Evolutionary conservation across 371 early-diverging fungal genomes (phyloP).

Genomic region (Nematocida sp.): DNA sequence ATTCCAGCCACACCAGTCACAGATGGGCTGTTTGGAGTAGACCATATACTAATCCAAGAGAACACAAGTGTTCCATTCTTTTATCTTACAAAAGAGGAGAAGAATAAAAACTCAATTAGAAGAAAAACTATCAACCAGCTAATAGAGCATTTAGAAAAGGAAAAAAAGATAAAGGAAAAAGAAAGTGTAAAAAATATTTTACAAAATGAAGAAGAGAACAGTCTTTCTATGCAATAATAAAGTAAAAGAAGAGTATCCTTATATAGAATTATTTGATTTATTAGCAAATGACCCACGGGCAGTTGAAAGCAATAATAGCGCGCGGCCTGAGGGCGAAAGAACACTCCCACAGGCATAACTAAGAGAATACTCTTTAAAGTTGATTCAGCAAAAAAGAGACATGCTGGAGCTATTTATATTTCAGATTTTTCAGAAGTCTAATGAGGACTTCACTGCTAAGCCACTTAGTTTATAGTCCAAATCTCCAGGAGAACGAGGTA

Average conservation of each 20-base stretch:
- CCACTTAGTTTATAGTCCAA: slow-evolving; percentile 34
- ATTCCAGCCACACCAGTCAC: slow-evolving; percentile 10
- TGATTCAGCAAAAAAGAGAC: too few species aligned
- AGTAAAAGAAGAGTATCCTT: slow-evolving; percentile 26
- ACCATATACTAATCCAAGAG: slow-evolving; percentile 7
- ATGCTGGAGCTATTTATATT: too few species aligned
- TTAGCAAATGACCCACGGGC: background rate
- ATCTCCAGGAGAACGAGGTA: slow-evolving; percentile 73
- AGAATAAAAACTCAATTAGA: slow-evolving; percentile 34
- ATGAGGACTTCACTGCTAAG: background rate
- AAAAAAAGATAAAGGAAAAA: background rate
- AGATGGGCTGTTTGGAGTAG: slow-evolving; percentile 15
- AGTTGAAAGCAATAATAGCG: too few species aligned
- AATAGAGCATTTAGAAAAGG: slow-evolving; percentile 19
- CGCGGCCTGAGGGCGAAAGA: too few species aligned
- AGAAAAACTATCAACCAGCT: slow-evolving; percentile 29
- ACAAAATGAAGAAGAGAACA: too few species aligned
- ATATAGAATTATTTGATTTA: slow-evolving; percentile 28
- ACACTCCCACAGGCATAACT: too few species aligned
- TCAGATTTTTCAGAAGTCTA: background rate
- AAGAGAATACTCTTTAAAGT: too few species aligned
- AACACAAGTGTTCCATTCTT: slow-evolving; percentile 13
- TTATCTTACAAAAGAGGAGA: slow-evolving; percentile 21
- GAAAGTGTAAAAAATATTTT: background rate
- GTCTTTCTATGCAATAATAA: slow-evolving; percentile 8